phyloP scores from a whole-genome alignment of 768 basidiomycete species.

The Serendipita sp. region DNA sequence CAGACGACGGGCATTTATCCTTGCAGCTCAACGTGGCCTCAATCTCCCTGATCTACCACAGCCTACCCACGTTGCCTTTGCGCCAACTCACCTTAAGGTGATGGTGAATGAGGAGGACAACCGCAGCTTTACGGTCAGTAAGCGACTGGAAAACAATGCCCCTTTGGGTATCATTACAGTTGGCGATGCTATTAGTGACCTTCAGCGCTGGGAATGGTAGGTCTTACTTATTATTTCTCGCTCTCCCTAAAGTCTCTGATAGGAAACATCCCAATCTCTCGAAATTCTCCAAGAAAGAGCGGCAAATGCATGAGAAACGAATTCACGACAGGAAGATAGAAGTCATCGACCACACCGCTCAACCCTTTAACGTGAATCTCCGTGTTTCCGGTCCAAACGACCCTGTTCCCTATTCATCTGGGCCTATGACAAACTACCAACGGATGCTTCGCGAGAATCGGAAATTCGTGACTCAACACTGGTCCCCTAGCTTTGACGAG shows the following conservation, averaged over 20 bases:
- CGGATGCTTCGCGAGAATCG: background rate
- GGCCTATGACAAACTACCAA: background rate
- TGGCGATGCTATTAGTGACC: constrained; percentile 58
- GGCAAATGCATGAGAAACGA: too few species aligned
- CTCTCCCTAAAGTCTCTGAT: background rate
- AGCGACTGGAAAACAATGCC: constrained; percentile 18
- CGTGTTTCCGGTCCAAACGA: background rate
- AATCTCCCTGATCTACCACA: constrained; percentile 37
- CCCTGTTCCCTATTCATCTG: background rate
- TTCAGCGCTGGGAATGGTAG: constrained; percentile 62
- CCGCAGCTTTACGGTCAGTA: background rate
- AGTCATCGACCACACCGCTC: constrained; percentile 21
- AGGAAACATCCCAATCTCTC: constrained; percentile 14
- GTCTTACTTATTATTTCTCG: constrained; percentile 11
- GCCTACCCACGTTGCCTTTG: constrained; percentile 31
- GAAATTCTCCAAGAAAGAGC: too few species aligned
- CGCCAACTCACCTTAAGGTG: background rate
- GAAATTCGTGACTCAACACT: background rate
- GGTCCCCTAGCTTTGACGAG: background rate
- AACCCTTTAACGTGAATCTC: constrained; percentile 18
- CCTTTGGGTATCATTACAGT: constrained; percentile 44
- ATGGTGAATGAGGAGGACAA: background rate
- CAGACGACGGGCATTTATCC: constrained; percentile 37
- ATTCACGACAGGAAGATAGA: too few species aligned
- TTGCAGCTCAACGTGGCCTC: constrained; percentile 30